These are phyloP conservation scores for Suhomyces canberraensis DNA, from an alignment of 805 yeast genomes.

Conservation along the genomic window DNA sequence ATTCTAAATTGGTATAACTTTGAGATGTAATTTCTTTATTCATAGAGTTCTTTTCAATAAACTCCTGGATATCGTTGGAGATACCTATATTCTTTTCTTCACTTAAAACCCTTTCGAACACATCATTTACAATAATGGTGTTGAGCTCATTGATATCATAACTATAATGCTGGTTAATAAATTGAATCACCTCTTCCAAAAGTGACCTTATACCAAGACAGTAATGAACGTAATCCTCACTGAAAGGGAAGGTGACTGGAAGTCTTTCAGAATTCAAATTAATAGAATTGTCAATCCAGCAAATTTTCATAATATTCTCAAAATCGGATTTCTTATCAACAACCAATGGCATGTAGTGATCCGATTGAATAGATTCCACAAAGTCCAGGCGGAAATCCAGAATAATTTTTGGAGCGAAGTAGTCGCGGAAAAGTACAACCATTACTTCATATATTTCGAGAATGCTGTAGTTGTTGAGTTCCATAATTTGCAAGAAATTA, in stretches of 20 bases:
- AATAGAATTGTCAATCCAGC: conserved; percentile 56
- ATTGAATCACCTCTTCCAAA: conserved; percentile 59
- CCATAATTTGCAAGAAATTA: conserved; percentile 70
- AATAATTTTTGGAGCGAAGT: conserved; percentile 55
- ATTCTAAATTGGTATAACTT: conserved; percentile 82
- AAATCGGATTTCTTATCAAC: conserved; percentile 59
- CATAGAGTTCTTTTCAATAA: conserved; percentile 58
- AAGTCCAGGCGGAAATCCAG: conserved; percentile 60
- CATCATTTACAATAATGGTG: conserved; percentile 56
- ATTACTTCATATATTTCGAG: conserved; percentile 60
- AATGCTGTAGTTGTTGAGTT: conserved; percentile 61
- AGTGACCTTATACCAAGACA: conserved; percentile 72
- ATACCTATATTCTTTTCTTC: conserved; percentile 50
- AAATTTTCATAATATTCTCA: conserved; percentile 57
- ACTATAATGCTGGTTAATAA: conserved; percentile 61
- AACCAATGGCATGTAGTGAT: conserved; percentile 85
- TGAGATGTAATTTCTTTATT: conserved; percentile 91
- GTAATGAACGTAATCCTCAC: conserved; percentile 81
- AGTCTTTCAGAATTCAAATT: conserved; percentile 44
- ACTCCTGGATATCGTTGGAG: conserved; percentile 53
- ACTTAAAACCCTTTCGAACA: conserved; percentile 65
- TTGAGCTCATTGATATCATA: conserved; percentile 57
- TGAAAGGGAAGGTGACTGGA: conserved; percentile 69
- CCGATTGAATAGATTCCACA: conserved; percentile 60
- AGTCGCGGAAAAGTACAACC: conserved; percentile 51